Conservation (phyloP, 2,329 filamentous ascomycete genomes). For the Botryotinia convoluta region DNA sequence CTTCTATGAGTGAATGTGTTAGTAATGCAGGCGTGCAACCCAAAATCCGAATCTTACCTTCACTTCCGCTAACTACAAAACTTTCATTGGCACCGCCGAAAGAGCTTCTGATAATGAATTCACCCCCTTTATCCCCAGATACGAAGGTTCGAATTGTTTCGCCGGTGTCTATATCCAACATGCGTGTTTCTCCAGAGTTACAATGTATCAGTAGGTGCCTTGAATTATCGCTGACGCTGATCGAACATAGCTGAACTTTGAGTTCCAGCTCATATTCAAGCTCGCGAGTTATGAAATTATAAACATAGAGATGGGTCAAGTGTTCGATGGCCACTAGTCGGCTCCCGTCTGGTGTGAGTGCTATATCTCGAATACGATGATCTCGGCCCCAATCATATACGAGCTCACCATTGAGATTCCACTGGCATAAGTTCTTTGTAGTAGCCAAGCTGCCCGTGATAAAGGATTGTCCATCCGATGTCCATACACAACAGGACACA, state of each 20-base stretch:
- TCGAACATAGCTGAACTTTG: slow-evolving; percentile 69
- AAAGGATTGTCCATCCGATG: slow-evolving; percentile 72
- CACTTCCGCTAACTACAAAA: slow-evolving; percentile 88
- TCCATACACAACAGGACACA: slow-evolving; percentile 88
- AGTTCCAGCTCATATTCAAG: slow-evolving; percentile 72
- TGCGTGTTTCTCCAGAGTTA: slow-evolving; percentile 69
- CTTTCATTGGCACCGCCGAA: slow-evolving; percentile 91
- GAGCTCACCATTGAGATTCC: slow-evolving; percentile 61
- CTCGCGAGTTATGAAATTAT: slow-evolving; percentile 72
- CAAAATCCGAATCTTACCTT: slow-evolving; percentile 58
- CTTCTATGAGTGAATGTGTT: slow-evolving; percentile 44
- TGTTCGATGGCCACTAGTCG: slow-evolving; percentile 78
- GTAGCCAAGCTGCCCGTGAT: slow-evolving; percentile 76
- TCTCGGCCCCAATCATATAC: slow-evolving; percentile 65
- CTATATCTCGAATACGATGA: slow-evolving; percentile 79
- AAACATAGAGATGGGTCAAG: slow-evolving; percentile 71
- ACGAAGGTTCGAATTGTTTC: slow-evolving; percentile 68
- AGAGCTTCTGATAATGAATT: slow-evolving; percentile 75
- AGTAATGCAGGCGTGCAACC: neutral
- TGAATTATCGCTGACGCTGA: slow-evolving; percentile 81
- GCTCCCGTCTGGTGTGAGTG: slow-evolving; percentile 76
- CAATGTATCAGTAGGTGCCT: slow-evolving; percentile 78
- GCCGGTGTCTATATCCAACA: slow-evolving; percentile 73
- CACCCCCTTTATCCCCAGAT: slow-evolving; percentile 69
- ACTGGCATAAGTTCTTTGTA: slow-evolving; percentile 64